Evolutionary conservation across 176 grass and related monocot species (phyloP).

Genomic region (Lolium multiflorum): DNA sequence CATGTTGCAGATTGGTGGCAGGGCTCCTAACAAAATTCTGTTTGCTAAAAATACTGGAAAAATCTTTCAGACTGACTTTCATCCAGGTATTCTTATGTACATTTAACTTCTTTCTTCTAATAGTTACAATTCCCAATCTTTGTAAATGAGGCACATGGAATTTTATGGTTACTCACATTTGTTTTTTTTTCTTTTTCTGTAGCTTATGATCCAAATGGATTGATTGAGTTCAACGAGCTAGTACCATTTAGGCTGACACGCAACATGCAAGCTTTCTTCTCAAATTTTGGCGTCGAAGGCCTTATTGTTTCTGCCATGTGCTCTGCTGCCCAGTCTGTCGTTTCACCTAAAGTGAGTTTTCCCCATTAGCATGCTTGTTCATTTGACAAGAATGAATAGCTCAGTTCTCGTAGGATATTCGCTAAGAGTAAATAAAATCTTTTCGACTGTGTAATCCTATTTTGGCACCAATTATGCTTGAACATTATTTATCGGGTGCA

Average conservation of each 20-base stretch:
- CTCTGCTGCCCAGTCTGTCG: conserved; percentile 92
- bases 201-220: conserved; percentile 98
- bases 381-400: conserved; percentile 18
- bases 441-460: conserved; percentile 2
- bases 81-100: conserved; percentile 73
- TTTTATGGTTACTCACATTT: conserved; percentile 36
- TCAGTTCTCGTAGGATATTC: conserved; percentile 3
- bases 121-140: background rate
- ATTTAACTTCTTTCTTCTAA: background rate
- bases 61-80: conserved; percentile 97
- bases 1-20: conserved; percentile 96
- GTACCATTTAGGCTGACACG: conserved; percentile 98
- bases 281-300: conserved; percentile 95
- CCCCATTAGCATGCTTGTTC: conserved; percentile 11
- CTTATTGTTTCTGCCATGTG: conserved; percentile 96
- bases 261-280: conserved; percentile 99
- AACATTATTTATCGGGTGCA: conserved; percentile 2
- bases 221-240: conserved; percentile 95
- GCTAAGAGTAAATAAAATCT: conserved; percentile 6
- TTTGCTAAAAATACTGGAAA: conserved; percentile 99
- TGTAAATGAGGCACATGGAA: background rate
- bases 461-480: background rate
- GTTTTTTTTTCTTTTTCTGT: conserved; percentile 21
- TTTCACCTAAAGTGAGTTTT: conserved; percentile 85
- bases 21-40: conserved; percentile 96